These are phyloP conservation scores for Yamadazyma olivae DNA, from an alignment of 805 yeast species.

Conservation along the genomic window DNA sequence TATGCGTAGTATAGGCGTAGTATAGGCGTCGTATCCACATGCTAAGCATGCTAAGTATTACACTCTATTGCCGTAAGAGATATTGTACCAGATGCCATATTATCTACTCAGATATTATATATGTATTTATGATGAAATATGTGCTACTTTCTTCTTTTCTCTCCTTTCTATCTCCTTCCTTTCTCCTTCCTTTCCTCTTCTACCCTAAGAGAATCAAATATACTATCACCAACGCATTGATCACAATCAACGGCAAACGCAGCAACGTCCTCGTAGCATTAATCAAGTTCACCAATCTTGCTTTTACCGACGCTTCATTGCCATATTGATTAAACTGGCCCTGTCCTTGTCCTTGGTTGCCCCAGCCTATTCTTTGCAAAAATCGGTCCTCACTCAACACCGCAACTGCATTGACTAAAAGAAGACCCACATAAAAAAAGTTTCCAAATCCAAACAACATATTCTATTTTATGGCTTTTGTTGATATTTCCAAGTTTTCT, in stretches of 20 bases:
- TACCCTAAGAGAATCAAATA: constrained; percentile 32
- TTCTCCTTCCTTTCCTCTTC: too few species aligned
- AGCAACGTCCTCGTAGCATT: constrained; percentile 73
- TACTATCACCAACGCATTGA: constrained; percentile 61
- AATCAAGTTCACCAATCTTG: constrained; percentile 60
- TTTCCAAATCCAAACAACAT: constrained; percentile 61
- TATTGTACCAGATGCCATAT: too few species aligned
- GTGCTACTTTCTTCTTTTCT: too few species aligned
- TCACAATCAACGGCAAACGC: constrained; percentile 69
- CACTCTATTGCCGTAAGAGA: too few species aligned
- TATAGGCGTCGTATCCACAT: too few species aligned
- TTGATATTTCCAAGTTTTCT: neutral
- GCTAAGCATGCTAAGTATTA: too few species aligned
- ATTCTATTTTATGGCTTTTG: neutral
- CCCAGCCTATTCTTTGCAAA: constrained; percentile 54
- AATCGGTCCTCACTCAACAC: constrained; percentile 79
- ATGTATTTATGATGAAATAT: too few species aligned
- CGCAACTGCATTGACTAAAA: constrained; percentile 71
- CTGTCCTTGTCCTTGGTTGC: constrained; percentile 17
- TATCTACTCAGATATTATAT: too few species aligned
- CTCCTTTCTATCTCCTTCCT: too few species aligned
- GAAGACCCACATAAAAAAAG: constrained; percentile 52
- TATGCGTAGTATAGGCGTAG: too few species aligned
- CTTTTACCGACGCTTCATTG: constrained; percentile 42
- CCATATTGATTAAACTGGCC: constrained; percentile 21